Evolutionary conservation across 2,329 filamentous ascomycete genomes (phyloP), one percentile per base, ranked within the genome.

Genomic region (Penicillium sp.): DNA sequence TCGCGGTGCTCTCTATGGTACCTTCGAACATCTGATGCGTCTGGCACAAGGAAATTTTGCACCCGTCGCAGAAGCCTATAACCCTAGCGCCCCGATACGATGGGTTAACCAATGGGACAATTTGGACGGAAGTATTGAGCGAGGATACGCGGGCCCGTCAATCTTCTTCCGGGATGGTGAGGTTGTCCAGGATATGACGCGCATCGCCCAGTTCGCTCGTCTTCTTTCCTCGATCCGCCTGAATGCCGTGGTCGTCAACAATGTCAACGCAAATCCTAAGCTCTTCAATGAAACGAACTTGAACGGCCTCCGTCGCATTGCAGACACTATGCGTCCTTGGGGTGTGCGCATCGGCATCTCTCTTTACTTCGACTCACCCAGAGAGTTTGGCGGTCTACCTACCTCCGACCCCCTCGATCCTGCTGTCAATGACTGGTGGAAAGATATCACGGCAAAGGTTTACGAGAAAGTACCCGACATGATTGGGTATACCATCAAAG

Each of bases 31-130:
- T 61, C 78, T 90, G 10, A 86, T 84, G 1, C 79, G 82, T 69
- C 75, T 90, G n/a, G 84, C 82, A 0, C 86, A 86, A 68, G 82
- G 80, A 24, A 81, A 86, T 46, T 75, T 84, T 57, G 77, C 78
- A 0, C 63, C 76, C 1, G 76, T 80, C 0, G 68, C 79, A 5
- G 79, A 80, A 47, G 73, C 79, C 2, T 80, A 79, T 9, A 88
- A 82, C 60, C 86, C 86, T 0, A 78, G 80, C 55, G 84, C 82
- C 0, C 83, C 83, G 0, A 82, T 90, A 43, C 80, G 88, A 61
- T 90, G 87, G 88, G 82, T 85, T 0, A 90, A 90, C 65, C 83
- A 90, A 62, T 90, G 88, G 88, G 86, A 90, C 68, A 90, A 90
- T 62, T 76, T 90, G 69, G 82, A 87, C 56, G 75, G 87, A 13